phyloP scores from a whole-genome alignment of 768 basidiomycete species.

The Suillus paluster region DNA sequence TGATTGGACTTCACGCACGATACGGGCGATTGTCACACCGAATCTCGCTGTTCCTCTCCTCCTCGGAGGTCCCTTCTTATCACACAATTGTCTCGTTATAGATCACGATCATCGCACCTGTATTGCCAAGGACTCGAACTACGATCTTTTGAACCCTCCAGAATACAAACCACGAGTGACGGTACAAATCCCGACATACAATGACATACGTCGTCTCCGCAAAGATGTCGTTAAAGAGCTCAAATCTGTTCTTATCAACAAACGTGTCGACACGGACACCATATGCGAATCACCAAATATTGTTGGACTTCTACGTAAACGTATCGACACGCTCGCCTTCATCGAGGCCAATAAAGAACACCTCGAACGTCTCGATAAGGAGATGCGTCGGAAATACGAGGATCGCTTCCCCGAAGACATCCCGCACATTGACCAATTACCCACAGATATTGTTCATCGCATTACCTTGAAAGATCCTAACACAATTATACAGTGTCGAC shows the following conservation, averaged over 20 bases:
- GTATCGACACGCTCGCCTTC: not conserved
- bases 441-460: constrained; percentile 16
- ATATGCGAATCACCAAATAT: not conserved
- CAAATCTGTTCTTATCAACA: not conserved
- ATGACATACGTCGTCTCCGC: rapidly evolving
- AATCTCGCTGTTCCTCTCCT: constrained; percentile 3
- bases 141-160: constrained; percentile 13
- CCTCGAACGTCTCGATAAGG: not conserved
- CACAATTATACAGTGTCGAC: constrained; percentile 14
- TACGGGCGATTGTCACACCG: constrained; percentile 28
- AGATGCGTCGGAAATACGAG: not conserved
- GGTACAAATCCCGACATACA: rapidly evolving
- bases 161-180: not conserved
- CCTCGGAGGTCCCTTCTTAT: constrained; percentile 9
- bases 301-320: not conserved
- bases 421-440: constrained; percentile 22
- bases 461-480: constrained; percentile 19
- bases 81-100: constrained; percentile 4
- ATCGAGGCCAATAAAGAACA: not conserved
- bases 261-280: rapidly evolving
- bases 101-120: constrained; percentile 3
- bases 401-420: constrained; percentile 26
- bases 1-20: constrained; percentile 4
- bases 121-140: constrained; percentile 6
- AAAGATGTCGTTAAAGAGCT: rapidly evolving